Evolutionary conservation across 2,329 filamentous ascomycete genomes (phyloP).

Genomic region (Aspergillus sp.): DNA sequence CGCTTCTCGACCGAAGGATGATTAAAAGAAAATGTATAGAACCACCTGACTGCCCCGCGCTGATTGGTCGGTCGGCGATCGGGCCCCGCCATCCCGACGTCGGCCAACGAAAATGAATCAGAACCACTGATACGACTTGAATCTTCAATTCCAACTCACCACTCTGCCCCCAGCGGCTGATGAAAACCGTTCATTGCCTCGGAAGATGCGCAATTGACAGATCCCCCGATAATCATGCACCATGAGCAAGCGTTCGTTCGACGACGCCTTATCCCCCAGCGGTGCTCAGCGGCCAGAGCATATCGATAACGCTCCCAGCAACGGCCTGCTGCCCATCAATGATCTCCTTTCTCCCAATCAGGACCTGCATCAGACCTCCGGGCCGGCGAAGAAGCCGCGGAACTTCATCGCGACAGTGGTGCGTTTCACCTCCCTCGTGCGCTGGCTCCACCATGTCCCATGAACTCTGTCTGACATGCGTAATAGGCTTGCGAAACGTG

Average conservation of each 20-base stretch:
- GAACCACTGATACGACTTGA: neutral
- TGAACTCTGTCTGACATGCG: neutral
- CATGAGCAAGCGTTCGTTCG: slow-evolving; percentile 39
- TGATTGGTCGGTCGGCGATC: slow-evolving; percentile 3
- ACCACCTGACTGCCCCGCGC: neutral
- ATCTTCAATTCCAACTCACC: neutral
- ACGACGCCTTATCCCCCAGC: slow-evolving; percentile 28
- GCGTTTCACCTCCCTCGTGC: slow-evolving; percentile 8
- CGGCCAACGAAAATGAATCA: neutral
- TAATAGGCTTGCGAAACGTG: slow-evolving; percentile 54
- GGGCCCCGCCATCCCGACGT: slow-evolving; percentile 1
- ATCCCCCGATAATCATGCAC: slow-evolving; percentile 24
- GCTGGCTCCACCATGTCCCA: neutral
- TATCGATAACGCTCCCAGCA: slow-evolving; percentile 21
- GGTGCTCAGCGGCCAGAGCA: slow-evolving; percentile 23
- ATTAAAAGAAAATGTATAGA: no score
- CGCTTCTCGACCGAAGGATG: neutral
- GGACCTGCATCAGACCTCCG: slow-evolving; percentile 27
- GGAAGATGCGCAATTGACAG: neutral
- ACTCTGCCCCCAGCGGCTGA: neutral
- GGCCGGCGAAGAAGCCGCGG: slow-evolving; percentile 32
- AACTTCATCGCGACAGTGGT: slow-evolving; percentile 42
- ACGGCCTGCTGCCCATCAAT: slow-evolving; percentile 30
- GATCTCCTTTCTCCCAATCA: slow-evolving; percentile 37
- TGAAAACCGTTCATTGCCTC: no score